phyloP scores from a whole-genome alignment of 192 early-diverging fungal species.

The Coemansia sp. region DNA sequence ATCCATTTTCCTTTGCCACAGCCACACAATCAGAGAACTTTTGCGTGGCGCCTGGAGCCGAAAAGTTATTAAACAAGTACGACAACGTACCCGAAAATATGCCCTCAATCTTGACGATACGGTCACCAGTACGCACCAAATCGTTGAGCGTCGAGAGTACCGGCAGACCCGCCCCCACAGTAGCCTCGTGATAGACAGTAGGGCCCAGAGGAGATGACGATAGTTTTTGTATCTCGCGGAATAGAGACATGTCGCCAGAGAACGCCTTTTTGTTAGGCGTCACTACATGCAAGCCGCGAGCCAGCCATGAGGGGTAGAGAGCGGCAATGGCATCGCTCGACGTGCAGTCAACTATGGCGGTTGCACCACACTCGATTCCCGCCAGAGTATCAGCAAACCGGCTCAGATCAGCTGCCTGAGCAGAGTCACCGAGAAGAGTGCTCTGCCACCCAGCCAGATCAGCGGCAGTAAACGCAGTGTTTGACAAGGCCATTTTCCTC shows the following conservation, averaged over 20 bases:
- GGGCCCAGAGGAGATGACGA: conserved; percentile 55
- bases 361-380: conserved; percentile 52
- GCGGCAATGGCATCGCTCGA: conserved; percentile 74
- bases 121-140: conserved; percentile 88
- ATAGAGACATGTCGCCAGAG: conserved; percentile 70
- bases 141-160: conserved; percentile 89
- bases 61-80: conserved; percentile 99
- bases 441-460: conserved; percentile 55
- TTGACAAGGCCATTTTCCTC: conserved; percentile 62
- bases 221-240: conserved; percentile 68
- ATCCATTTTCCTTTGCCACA: conserved; percentile 89
- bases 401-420: conserved; percentile 48
- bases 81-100: conserved; percentile 96
- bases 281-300: conserved; percentile 78
- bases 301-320: conserved; percentile 82
- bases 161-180: conserved; percentile 96
- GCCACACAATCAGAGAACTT: conserved; percentile 87
- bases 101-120: conserved; percentile 91
- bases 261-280: conserved; percentile 99
- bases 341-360: conserved; percentile 91
- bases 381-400: conserved; percentile 59
- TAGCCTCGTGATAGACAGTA: conserved; percentile 87
- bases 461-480: conserved; percentile 45
- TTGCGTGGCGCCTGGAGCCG: conserved; percentile 58
- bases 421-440: conserved; percentile 45